Percentiles rank a stretch among this genome's conserved stretches.
Conservation (phyloP, 169 alveolate genomes). For the Plasmodium knowlesi region DNA sequence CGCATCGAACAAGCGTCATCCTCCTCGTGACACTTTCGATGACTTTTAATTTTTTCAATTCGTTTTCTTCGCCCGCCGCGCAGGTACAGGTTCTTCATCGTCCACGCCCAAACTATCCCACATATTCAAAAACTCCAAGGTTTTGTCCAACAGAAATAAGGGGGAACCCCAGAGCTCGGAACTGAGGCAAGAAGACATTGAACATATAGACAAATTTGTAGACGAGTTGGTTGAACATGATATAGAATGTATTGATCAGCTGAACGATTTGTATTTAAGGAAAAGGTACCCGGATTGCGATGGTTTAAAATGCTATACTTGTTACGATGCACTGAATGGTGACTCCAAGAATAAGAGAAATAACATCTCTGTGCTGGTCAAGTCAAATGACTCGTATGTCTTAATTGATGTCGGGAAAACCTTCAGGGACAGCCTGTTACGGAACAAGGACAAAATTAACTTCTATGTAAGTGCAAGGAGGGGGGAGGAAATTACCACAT, state of each 20-base stretch:
- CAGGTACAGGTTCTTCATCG: conserved; percentile 74
- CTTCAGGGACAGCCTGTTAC: conserved; percentile 49
- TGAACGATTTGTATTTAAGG: conserved; percentile 47
- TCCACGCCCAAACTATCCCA: conserved; percentile 71
- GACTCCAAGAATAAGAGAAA: conserved; percentile 68
- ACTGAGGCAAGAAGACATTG: conserved; percentile 30
- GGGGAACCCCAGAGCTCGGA: conserved; percentile 4
- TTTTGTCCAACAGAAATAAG: background rate
- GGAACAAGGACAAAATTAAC: conserved; percentile 38
- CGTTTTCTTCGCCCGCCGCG: background rate
- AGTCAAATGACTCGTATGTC: conserved; percentile 58
- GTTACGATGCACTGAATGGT: conserved; percentile 39
- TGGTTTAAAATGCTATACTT: conserved; percentile 40
- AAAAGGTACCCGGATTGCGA: conserved; percentile 23
- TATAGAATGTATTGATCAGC: conserved; percentile 45
- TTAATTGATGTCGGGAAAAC: conserved; percentile 70
- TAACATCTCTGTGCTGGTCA: conserved; percentile 41
- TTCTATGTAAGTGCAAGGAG: conserved; percentile 22
- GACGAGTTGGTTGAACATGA: conserved; percentile 31
- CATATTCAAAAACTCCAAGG: conserved; percentile 50
- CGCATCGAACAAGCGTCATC: background rate
- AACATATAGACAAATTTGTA: conserved; percentile 37
- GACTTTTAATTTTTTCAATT: background rate
- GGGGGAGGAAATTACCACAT: background rate
- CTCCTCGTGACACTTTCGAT: background rate